These are phyloP conservation scores for Aphanomyces astaci DNA, from an alignment of 352 stramenopile genomes.

Conservation along the genomic window DNA sequence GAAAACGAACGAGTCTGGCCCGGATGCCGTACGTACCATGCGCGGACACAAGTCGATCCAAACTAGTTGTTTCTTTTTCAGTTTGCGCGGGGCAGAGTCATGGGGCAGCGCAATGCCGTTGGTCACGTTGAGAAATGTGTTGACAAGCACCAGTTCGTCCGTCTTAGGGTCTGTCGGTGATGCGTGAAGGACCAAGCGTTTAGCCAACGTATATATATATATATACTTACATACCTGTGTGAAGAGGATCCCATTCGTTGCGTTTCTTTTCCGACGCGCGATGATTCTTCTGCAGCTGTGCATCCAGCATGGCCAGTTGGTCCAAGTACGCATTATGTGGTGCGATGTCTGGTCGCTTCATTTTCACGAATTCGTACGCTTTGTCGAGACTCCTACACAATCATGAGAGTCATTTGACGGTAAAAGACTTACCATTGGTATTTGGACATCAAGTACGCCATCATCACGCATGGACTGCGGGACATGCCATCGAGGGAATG, in stretches of 20 bases:
- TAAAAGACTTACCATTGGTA: slow-evolving; percentile 64
- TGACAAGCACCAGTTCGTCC: slow-evolving; percentile 66
- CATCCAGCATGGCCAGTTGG: slow-evolving; percentile 58
- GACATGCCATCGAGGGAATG: slow-evolving; percentile 80
- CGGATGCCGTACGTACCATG: slow-evolving; percentile 39
- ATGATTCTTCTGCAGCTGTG: slow-evolving; percentile 48
- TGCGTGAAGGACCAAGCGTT: too few relatives aligned
- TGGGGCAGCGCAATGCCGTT: neutral
- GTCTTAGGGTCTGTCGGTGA: slow-evolving; percentile 40
- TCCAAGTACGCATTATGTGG: slow-evolving; percentile 68
- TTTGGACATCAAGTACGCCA: slow-evolving; percentile 88
- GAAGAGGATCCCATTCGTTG: slow-evolving; percentile 55
- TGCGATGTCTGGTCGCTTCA: slow-evolving; percentile 82
- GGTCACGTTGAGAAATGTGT: slow-evolving; percentile 65
- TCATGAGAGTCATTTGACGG: neutral
- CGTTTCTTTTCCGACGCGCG: slow-evolving; percentile 53
- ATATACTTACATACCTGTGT: neutral
- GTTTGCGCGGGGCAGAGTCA: slow-evolving; percentile 22
- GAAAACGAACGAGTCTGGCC: neutral
- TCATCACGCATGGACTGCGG: slow-evolving; percentile 74
- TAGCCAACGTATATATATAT: too few relatives aligned
- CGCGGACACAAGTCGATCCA: slow-evolving; percentile 67
- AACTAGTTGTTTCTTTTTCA: slow-evolving; percentile 34
- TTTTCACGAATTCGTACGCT: slow-evolving; percentile 83
- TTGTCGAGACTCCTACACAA: slow-evolving; percentile 66